Evolutionary conservation across 1,139 yeast genomes (phyloP).

Genomic region (Zygosaccharomyces sapae): DNA sequence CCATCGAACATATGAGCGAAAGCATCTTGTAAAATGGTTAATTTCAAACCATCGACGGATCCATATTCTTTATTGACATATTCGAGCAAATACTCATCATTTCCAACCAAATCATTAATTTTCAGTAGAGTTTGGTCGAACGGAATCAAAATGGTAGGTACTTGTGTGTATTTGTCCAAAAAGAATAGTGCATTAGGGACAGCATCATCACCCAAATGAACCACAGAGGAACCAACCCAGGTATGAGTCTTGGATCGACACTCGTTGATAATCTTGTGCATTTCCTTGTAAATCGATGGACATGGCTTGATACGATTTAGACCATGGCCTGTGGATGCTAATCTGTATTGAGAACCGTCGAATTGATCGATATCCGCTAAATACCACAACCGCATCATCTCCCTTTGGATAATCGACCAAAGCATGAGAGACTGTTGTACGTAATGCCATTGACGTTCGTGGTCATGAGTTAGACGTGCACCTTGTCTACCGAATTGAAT

Average conservation of each 20-base stretch:
- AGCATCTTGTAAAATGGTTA: constrained; percentile 57
- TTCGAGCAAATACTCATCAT: constrained; percentile 46
- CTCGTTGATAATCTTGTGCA: constrained; percentile 59
- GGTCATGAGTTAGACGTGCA: constrained; percentile 65
- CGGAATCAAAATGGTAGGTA: constrained; percentile 68
- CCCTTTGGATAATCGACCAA: constrained; percentile 71
- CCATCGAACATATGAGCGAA: constrained; percentile 75
- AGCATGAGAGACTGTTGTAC: constrained; percentile 64
- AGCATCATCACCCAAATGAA: constrained; percentile 72
- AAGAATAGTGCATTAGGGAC: constrained; percentile 75
- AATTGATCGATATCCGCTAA: constrained; percentile 66
- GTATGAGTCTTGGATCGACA: constrained; percentile 57
- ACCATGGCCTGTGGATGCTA: constrained; percentile 76
- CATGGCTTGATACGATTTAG: constrained; percentile 67
- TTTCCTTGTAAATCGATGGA: constrained; percentile 59
- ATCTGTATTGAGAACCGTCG: constrained; percentile 47
- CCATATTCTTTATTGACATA: constrained; percentile 58
- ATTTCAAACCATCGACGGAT: constrained; percentile 48
- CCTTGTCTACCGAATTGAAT: constrained; percentile 61
- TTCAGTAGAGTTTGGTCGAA: constrained; percentile 53
- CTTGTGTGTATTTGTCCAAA: constrained; percentile 70
- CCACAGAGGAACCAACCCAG: constrained; percentile 75
- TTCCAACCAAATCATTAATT: constrained; percentile 46
- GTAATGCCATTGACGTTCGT: constrained; percentile 62
- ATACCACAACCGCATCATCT: constrained; percentile 68